Conservation (phyloP, 2,329 filamentous ascomycete genomes). For the Pseudogymnoascus sp. region DNA sequence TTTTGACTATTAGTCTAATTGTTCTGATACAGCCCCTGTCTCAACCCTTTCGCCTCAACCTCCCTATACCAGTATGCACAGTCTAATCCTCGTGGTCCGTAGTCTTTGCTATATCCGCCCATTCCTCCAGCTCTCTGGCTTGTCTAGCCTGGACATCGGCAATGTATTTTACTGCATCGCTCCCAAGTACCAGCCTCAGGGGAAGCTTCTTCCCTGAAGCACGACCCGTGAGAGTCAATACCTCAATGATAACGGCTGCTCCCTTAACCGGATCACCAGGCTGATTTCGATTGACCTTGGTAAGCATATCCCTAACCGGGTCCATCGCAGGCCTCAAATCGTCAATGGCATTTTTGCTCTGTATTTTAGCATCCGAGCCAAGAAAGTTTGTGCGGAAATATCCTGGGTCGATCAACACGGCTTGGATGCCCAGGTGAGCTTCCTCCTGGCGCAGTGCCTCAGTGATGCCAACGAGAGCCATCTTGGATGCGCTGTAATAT, state of each 20-base stretch:
- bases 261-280: slow-evolving; percentile 32
- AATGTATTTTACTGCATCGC: slow-evolving; percentile 28
- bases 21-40: neutral
- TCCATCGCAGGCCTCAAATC: slow-evolving; percentile 8
- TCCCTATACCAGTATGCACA: neutral
- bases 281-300: slow-evolving; percentile 28
- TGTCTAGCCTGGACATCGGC: slow-evolving; percentile 20
- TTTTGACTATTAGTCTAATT: neutral
- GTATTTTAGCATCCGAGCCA: neutral
- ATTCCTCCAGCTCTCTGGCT: slow-evolving; percentile 14
- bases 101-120: slow-evolving; percentile 16
- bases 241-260: slow-evolving; percentile 32
- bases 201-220: slow-evolving; percentile 25
- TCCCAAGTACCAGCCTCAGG: slow-evolving; percentile 29
- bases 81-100: slow-evolving; percentile 15
- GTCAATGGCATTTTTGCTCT: slow-evolving; percentile 9
- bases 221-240: slow-evolving; percentile 26
- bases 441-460: slow-evolving; percentile 37
- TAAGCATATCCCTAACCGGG: slow-evolving; percentile 17
- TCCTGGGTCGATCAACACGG: slow-evolving; percentile 41
- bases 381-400: slow-evolving; percentile 43
- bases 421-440: slow-evolving; percentile 35
- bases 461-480: slow-evolving; percentile 34
- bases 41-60: neutral
- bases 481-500: slow-evolving; percentile 40